Conservation (phyloP, 345 rosid species). For the Rhodamnia argentea region DNA sequence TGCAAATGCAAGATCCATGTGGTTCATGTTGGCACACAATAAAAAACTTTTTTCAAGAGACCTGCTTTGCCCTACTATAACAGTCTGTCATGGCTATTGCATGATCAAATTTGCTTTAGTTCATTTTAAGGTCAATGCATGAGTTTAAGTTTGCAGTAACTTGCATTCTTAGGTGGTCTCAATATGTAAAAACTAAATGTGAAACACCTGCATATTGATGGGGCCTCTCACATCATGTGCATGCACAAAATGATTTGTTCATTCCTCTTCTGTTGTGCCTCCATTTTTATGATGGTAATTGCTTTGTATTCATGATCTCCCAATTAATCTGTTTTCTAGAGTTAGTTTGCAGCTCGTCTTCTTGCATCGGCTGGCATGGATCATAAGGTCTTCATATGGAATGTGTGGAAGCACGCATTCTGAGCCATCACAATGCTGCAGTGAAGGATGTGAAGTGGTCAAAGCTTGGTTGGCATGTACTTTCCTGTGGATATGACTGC, state of each 20-base stretch:
- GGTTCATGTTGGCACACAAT: no score
- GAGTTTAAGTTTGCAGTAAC: no score
- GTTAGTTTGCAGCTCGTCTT: slow-evolving; percentile 68
- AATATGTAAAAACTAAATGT: no score
- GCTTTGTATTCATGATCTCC: background rate
- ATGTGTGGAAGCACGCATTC: slow-evolving; percentile 64
- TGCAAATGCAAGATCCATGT: no score
- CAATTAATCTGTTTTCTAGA: slow-evolving; percentile 37
- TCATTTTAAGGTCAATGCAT: no score
- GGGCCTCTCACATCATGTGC: no score
- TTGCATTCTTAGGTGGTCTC: no score
- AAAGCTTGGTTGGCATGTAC: slow-evolving; percentile 33
- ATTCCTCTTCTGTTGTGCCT: background rate
- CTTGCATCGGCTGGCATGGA: slow-evolving; percentile 89
- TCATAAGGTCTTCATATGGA: slow-evolving; percentile 62
- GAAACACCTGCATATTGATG: no score
- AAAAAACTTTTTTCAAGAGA: no score
- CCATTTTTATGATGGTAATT: background rate
- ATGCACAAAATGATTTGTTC: background rate
- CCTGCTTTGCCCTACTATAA: no score
- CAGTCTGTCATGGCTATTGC: no score
- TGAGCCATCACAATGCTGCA: slow-evolving; percentile 47
- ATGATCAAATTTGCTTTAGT: no score
- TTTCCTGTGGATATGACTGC: slow-evolving; percentile 76
- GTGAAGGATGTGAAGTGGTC: slow-evolving; percentile 83